Evolutionary conservation across 1,284 basidiomycete species (phyloP), one percentile per base, ranked within the genome.

Genomic region (Ceratobasidium sp.): DNA sequence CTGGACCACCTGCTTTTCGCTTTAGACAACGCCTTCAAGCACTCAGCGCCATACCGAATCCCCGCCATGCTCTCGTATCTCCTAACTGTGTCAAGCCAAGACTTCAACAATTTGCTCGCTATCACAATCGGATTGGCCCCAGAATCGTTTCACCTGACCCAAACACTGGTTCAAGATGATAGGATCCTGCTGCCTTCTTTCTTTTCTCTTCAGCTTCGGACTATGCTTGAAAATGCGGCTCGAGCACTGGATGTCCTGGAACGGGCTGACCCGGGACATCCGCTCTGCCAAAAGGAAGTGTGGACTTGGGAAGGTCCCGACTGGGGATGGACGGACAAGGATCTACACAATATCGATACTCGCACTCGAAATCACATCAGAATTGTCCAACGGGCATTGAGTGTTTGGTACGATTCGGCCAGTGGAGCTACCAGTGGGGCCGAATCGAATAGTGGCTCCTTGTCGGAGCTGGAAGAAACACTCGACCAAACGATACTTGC

Each of bases 231-330:
- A 21, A 69, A 51, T 21, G 64, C 64, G 36, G 64, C 64, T 46
- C 87, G 85, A 75, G 92, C 91, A 0, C 79, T 93, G 7, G 82
- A 83, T 33, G 80, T 93, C 3, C 82, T 92, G 0, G 83, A 82
- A 60, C 82, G 84, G 23, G 88, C 91, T 5, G 81, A 86, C 73
- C 86, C 89, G 6, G 83, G 86, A 61, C 87, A 91, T 76, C 82
- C 83, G 0, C 77, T 90, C 5, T 90, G 25, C 79, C 76, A 11
- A 64, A 73, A 28, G 53, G 75, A 8, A 80, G 78, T 14, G 77
- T 76, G 28, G 78, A 78, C n/a, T 81, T 92, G 91, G 64, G 36
- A 44, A 23, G 54, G 30, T 4, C 56, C 56, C 38, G 74, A 59
- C 28, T 75, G 75, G 91, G 79, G 88, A 58, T 93, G 91, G 91